Evolutionary conservation across 495 filamentous ascomycete genomes (phyloP).

Genomic region (Aspergillus avenaceus): DNA sequence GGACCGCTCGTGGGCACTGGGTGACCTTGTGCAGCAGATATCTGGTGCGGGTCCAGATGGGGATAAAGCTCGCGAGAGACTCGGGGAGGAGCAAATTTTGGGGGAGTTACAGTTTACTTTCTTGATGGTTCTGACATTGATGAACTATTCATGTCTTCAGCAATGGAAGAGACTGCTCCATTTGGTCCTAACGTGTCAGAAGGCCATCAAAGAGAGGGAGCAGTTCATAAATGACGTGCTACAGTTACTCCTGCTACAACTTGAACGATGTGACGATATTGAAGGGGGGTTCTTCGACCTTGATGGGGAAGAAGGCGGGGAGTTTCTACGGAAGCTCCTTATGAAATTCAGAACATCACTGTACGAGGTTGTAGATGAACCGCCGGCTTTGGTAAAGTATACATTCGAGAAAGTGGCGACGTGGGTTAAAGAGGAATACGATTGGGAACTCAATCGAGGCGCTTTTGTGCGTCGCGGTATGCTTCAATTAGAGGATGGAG

Average conservation of each 20-base stretch:
- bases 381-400: slow-evolving; percentile 35
- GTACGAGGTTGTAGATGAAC: slow-evolving; percentile 34
- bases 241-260: slow-evolving; percentile 60
- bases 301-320: slow-evolving; percentile 49
- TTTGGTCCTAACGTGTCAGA: slow-evolving; percentile 65
- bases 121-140: slow-evolving; percentile 72
- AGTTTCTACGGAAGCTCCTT: slow-evolving; percentile 51
- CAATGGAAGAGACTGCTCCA: slow-evolving; percentile 80
- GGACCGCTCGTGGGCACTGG: slow-evolving; percentile 68
- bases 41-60: slow-evolving; percentile 14
- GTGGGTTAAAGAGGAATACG: slow-evolving; percentile 52
- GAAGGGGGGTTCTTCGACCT: slow-evolving; percentile 56
- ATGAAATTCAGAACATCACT: slow-evolving; percentile 47
- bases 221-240: slow-evolving; percentile 58
- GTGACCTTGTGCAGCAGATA: slow-evolving; percentile 42
- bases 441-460: slow-evolving; percentile 60
- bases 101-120: slow-evolving; percentile 87
- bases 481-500: slow-evolving; percentile 70
- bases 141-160: slow-evolving; percentile 80
- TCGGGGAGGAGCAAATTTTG: slow-evolving; percentile 51
- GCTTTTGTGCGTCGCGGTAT: slow-evolving; percentile 58
- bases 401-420: slow-evolving; percentile 54
- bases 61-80: slow-evolving; percentile 16
- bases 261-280: slow-evolving; percentile 67
- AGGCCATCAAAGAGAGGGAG: slow-evolving; percentile 52